Evolutionary conservation across 345 rosid genomes (phyloP).

Genomic region (Salix brachista): DNA sequence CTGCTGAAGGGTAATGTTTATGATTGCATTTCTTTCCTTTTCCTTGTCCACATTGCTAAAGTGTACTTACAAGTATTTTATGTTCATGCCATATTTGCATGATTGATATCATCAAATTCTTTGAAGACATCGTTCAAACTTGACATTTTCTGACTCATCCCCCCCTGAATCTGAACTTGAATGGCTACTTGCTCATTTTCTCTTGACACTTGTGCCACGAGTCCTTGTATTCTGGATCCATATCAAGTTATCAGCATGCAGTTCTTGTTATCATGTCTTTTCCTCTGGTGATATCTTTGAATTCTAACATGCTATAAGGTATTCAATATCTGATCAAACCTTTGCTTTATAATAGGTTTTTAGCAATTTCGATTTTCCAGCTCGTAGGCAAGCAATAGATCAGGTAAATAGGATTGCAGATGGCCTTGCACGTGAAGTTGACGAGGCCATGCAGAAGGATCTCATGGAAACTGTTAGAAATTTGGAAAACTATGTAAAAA

Average conservation of each 20-base stretch:
- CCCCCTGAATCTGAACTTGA: background rate
- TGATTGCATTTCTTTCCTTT: conserved; percentile 1
- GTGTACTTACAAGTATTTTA: background rate
- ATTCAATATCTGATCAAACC: background rate
- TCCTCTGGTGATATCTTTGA: background rate
- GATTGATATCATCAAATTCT: background rate
- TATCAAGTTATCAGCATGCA: background rate
- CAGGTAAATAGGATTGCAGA: conserved; percentile 65
- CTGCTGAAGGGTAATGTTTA: conserved; percentile 84
- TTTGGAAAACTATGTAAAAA: conserved; percentile 52
- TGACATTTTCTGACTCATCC: background rate
- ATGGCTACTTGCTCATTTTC: background rate
- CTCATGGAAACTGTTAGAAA: conserved; percentile 43
- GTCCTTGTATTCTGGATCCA: background rate
- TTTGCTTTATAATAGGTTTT: conserved; percentile 42
- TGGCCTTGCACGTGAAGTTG: conserved; percentile 65
- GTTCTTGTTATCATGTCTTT: background rate
- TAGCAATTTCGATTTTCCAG: conserved; percentile 76
- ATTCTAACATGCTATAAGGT: background rate
- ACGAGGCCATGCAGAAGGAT: conserved; percentile 89
- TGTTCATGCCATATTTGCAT: background rate
- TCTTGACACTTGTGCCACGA: background rate
- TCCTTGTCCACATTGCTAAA: background rate
- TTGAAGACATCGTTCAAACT: background rate
- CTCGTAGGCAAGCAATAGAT: conserved; percentile 51